A percentile compares a stretch with the other conserved stretches of the same genome.
Evolutionary conservation across 257 asterid species (phyloP).

Genomic region (Ophiorrhiza pumila): DNA sequence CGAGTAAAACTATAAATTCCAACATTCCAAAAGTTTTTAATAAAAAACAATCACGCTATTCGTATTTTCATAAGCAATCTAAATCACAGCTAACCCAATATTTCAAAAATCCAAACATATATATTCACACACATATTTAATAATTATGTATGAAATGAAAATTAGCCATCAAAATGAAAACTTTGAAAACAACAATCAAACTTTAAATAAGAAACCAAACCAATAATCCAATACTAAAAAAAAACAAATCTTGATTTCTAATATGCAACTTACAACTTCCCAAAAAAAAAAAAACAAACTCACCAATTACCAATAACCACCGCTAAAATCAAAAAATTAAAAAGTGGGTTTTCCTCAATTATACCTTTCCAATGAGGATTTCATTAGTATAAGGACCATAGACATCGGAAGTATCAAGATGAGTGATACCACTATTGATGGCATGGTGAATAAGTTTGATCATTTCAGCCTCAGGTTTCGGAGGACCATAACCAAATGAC

Average conservation of each 20-base stretch:
- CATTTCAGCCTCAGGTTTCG: slow-evolving; percentile 17
- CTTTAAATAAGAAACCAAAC: no score
- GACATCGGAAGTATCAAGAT: slow-evolving; percentile 17
- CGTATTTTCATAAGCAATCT: neutral
- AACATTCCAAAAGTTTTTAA: no score
- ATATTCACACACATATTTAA: no score
- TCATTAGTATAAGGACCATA: slow-evolving; percentile 19
- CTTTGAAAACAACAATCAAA: neutral
- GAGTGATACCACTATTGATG: slow-evolving; percentile 11
- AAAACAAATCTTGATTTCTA: neutral
- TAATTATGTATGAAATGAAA: no score
- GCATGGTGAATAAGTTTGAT: slow-evolving; percentile 11
- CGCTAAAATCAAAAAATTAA: neutral
- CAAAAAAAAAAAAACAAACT: no score
- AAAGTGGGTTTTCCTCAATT: no score
- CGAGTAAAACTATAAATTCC: no score
- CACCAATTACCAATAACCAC: no score
- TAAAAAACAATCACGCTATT: neutral
- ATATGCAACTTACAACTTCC: no score
- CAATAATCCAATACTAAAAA: neutral
- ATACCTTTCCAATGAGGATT: slow-evolving; percentile 15
- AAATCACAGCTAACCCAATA: neutral
- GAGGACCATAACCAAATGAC: slow-evolving; percentile 11
- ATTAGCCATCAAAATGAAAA: no score
- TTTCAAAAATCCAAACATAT: neutral